Evolutionary conservation across 305 asterid species (phyloP).

Genomic region (Solanum hybrid): DNA sequence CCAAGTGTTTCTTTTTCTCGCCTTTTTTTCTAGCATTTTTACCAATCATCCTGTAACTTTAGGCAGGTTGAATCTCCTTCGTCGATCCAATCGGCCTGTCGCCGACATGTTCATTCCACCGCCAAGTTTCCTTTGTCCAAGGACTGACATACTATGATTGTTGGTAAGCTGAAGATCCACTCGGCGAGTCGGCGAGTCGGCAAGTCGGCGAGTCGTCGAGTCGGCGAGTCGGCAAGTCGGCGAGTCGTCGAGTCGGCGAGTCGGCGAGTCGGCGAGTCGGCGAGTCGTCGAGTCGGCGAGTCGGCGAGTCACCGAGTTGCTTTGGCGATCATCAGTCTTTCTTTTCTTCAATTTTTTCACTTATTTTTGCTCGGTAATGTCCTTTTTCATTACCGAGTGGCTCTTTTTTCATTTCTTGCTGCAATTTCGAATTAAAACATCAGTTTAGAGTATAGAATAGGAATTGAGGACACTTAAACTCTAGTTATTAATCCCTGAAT

Average conservation of each 20-base stretch:
- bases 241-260: too few relatives aligned
- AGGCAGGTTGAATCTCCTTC: background rate
- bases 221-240: too few relatives aligned
- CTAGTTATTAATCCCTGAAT: background rate
- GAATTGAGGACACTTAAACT: background rate
- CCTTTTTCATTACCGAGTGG: too few relatives aligned
- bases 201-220: too few relatives aligned
- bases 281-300: background rate
- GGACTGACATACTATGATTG: too few relatives aligned
- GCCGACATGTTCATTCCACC: background rate
- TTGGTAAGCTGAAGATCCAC: background rate
- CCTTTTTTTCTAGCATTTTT: background rate
- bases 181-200: background rate
- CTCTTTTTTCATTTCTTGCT: background rate
- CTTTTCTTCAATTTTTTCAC: too few relatives aligned
- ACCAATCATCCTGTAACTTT: background rate
- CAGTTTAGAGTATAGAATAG: background rate
- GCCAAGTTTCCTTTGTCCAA: background rate
- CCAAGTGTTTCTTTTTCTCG: background rate
- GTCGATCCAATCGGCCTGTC: background rate
- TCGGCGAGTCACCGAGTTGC: too few relatives aligned
- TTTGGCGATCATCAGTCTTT: too few relatives aligned
- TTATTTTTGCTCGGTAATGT: too few relatives aligned
- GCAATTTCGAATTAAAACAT: background rate
- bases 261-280: background rate